phyloP scores from a whole-genome alignment of 2,329 filamentous ascomycete genomes.

The Fusarium dlaminii region DNA sequence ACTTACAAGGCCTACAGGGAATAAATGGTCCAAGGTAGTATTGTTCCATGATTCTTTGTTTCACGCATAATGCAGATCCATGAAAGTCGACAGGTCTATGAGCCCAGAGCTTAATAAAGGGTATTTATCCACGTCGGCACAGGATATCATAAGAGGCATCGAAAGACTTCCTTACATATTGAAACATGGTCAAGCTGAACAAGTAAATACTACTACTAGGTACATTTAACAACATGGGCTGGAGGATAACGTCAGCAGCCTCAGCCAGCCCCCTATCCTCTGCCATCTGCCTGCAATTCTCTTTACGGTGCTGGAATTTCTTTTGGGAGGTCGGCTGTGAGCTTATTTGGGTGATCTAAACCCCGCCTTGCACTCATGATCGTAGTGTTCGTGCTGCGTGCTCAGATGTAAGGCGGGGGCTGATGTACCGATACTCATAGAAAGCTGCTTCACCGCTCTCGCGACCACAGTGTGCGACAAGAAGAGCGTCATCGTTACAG shows the following conservation, averaged over 20 bases:
- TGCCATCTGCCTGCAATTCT: background rate
- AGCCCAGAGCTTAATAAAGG: background rate
- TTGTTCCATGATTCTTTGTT: background rate
- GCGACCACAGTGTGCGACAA: slow-evolving; percentile 27
- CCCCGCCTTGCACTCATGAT: slow-evolving; percentile 42
- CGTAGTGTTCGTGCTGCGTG: slow-evolving; percentile 30
- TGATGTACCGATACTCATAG: slow-evolving; percentile 25
- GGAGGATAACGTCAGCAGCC: background rate
- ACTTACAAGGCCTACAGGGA: background rate
- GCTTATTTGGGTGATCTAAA: slow-evolving; percentile 31
- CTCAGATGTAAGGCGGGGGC: slow-evolving; percentile 30
- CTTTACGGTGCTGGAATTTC: background rate
- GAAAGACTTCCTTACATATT: background rate
- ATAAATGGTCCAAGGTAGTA: slow-evolving; percentile 1
- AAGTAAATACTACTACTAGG: background rate
- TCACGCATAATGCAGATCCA: slow-evolving; percentile 13
- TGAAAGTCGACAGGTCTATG: slow-evolving; percentile 28
- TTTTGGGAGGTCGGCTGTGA: background rate
- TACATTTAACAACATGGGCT: background rate
- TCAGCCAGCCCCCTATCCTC: background rate
- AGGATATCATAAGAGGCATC: background rate
- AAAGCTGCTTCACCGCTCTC: slow-evolving; percentile 22
- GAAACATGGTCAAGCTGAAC: background rate
- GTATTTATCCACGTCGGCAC: slow-evolving; percentile 14
- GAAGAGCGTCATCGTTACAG: slow-evolving; percentile 34